Evolutionary conservation across 495 filamentous ascomycete species (phyloP), one percentile per base, ranked within the genome.

Genomic region (Zalerion maritima): DNA sequence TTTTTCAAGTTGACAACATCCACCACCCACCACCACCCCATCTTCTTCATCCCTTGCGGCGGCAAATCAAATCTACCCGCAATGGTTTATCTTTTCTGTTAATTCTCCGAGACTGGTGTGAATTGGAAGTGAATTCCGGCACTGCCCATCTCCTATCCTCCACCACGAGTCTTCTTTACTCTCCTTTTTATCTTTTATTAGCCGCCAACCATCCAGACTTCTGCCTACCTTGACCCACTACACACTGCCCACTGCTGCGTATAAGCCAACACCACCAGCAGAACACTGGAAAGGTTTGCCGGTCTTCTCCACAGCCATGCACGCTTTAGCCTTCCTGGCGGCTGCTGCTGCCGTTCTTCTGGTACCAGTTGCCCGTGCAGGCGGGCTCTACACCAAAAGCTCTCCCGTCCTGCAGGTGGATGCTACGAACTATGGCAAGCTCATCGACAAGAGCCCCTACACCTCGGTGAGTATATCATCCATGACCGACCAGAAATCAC

Each of bases 401-500:
- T 91, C 84, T 2, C 75, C 81, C 9, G 91, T 99, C 24, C 47
- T 94, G 14, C 83, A 91, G 49, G 61, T 96, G 24, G 73, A 85
- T 48, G 69, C 59, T n/a, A 84, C 78, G 54, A 76, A 60, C 45
- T 99, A 91, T 53, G 75, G 83, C 53, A 68, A 70, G 34, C 61
- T 92, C 38, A 84, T 99, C 52, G 71, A 79, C 12, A 75, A 82
- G 43, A 92, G 84, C 28, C 92, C 92, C 50, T 62, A 94, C 49
- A 83, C 84, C 26, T 84, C 87, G 32, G 86, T 94, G 71, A 60
- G 80, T 53, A 19, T 25, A 31, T 18, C 21, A 15, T 19, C 16
- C 7, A 25, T 24, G n/a, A 18, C 21, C 4, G n/a, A 12, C 17
- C 25, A 2, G 11, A 29, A 7, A 7, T 6, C 11, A 15, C 17